Base-by-base conservation (phyloP, 805 yeast species). In the Starmerella davenportii region DNA sequence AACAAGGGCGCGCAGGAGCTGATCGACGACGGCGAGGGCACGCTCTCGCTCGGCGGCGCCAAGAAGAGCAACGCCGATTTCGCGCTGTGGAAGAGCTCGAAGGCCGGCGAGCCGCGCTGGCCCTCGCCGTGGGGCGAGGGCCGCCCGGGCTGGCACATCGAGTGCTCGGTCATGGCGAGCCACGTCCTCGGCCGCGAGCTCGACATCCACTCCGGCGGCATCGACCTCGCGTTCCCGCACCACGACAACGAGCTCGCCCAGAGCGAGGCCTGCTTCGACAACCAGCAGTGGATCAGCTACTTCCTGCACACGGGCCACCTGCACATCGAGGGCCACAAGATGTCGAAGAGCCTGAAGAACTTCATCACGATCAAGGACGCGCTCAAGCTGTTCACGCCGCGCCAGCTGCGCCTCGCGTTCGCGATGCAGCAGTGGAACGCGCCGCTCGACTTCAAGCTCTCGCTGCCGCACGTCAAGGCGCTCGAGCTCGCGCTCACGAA, bases 81-180 rank as follows among this genome's bases (percentile, higher is more conserved):
- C 60, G 98, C 98, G 1, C 66, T 90, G 27, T 90, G 98, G 98
- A 90, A 90, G 57, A 73, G 85, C 0, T 79, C 93, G 5, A 90
- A 90, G 56, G 87, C 93, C 5, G 98, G 98, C 51, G 98, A 90
- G 62, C 98, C 98, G 19, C 70, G 74, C 35, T 90, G 96, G 96
- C 70, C 67, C 4, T 81, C 95, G 2, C 85, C 87, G 21, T 90
- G 96, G 96, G 98, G 98, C 20, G 66, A 66, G 42, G 98, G 98
- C 38, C 76, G 98, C 58, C 98, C 98, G 13, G 98, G 98, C 3
- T 90, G 98, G 98, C 98, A 90, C 58, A 90, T 90, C 57, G 98
- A 90, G 62, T 90, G 98, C 68, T 84, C 95, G 7, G 98, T 90
- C 17, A 90, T 90, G 98, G 96, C 96, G 1, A 70, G 84, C 38